Conservation (phyloP, 257 asterid species). For the Solanum megistacrolobum region DNA sequence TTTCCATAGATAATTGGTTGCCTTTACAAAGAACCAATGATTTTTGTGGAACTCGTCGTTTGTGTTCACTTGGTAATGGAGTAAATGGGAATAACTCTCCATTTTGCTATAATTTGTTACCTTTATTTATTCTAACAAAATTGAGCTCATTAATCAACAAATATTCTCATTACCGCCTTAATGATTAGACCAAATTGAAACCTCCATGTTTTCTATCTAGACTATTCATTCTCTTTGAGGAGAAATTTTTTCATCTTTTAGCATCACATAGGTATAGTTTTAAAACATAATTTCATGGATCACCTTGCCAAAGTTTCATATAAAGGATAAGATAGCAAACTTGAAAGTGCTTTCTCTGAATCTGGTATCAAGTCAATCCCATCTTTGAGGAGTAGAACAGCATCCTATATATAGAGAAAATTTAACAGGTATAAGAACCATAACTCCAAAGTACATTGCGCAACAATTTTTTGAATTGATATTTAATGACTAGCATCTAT, state of each 20-base stretch:
- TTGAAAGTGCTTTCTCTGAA: slow-evolving; percentile 59
- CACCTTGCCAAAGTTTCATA: slow-evolving; percentile 60
- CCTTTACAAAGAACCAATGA: neutral
- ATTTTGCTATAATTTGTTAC: neutral
- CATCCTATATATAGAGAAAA: slow-evolving; percentile 47
- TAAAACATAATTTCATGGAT: slow-evolving; percentile 8
- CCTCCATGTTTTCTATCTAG: neutral
- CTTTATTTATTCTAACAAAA: neutral
- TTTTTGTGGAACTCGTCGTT: neutral
- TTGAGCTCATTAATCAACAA: neutral
- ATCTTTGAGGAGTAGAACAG: slow-evolving; percentile 77
- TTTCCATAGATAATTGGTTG: neutral
- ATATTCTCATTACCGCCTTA: neutral
- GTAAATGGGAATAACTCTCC: neutral
- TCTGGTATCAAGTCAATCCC: slow-evolving; percentile 77
- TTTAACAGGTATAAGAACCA: neutral
- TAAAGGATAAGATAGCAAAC: slow-evolving; percentile 71
- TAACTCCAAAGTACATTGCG: neutral
- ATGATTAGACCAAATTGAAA: neutral
- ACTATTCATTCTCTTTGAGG: neutral
- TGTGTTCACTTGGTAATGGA: neutral
- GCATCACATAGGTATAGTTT: neutral
- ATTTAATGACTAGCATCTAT: neutral
- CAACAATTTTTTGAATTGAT: neutral
- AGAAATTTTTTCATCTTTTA: neutral